Evolutionary conservation across 2,329 filamentous ascomycete genomes (phyloP).

Genomic region (Esteya vermicola): DNA sequence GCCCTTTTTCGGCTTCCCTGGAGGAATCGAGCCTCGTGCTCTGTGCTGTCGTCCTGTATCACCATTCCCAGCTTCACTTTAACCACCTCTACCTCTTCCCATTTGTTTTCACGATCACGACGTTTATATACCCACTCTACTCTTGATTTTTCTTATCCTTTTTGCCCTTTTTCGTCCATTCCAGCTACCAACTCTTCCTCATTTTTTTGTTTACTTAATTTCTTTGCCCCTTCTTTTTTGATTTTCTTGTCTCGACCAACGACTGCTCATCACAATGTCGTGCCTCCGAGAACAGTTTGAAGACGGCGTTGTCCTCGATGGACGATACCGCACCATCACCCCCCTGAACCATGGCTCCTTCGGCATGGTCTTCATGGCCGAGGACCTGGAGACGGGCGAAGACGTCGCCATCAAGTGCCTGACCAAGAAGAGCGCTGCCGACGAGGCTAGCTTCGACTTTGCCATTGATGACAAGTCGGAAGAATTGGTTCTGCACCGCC

Average conservation of each 20-base stretch:
- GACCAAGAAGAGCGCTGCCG: conserved; percentile 60
- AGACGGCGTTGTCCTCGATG: conserved; percentile 66
- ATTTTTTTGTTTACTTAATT: conserved; percentile 3
- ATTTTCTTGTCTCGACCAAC: neutral
- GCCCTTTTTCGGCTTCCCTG: conserved; percentile 3
- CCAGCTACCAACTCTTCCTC: conserved; percentile 3
- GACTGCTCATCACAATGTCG: conserved; percentile 41
- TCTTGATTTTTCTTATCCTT: too few relatives aligned
- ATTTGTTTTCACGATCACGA: conserved; percentile 11
- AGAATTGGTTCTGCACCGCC: conserved; percentile 65
- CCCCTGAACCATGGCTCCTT: conserved; percentile 98
- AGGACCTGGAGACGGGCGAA: conserved; percentile 60
- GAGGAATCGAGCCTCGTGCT: conserved; percentile 8
- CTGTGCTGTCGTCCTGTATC: conserved; percentile 6
- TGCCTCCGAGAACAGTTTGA: conserved; percentile 76
- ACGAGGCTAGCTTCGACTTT: conserved; percentile 46
- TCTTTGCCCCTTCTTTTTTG: conserved; percentile 11
- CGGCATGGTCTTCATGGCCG: conserved; percentile 93
- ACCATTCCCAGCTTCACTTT: conserved; percentile 2
- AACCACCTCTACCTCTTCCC: conserved; percentile 4
- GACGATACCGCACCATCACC: conserved; percentile 80
- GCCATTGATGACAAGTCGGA: conserved; percentile 72
- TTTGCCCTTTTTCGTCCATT: conserved; percentile 12
- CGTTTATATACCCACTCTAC: conserved; percentile 16
- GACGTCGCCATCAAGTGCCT: conserved; percentile 93